Base-by-base conservation (phyloP, 441 rosid species). In the Pelargonium citronellum region DNA sequence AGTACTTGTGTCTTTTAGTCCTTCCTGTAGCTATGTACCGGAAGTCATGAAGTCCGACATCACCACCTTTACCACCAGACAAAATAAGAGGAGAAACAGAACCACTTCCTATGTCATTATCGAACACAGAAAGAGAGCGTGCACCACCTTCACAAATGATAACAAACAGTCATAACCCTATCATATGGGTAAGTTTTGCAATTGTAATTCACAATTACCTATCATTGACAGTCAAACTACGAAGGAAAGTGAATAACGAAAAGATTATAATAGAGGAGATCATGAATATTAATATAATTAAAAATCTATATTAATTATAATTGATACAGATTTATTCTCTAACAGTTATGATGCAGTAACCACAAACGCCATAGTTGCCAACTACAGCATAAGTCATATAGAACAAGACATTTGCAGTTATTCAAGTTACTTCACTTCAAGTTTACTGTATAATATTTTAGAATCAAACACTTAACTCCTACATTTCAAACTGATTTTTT, bases 21-120 rank as follows among this genome's bases (percentile, higher is more conserved):
- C 74, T 91, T 66, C 99, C 97, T 0, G 99, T 89, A 62, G 96
- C 97, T 55, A 94, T 87, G 80, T 82, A 94, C 9, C 98, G 93
- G 77, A 94, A 94, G 82, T 94, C 99, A 51, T 91, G 97, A 74
- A 91, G 86, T 69, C 94, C 97, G 71, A 94, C 84, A 76, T 90
- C 99, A 24, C 99, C 99, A 74, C 80, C 81, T 86, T 84, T 90
- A 67, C 99, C 99, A 74, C 99, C 99, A 27, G 95, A 90, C 68
- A 94, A 79, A 64, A 94, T 91, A 77, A 94, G 84, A 67, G 99
- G 98, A 73, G 98, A 94, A 73, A 90, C 76, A 22, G 97, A 90
- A 83, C 96, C 94, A 75, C 92, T 91, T 65, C 97, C 95, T 41
- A 90, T 84, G 82, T 90, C 87, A 70, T 89, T 91, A 82, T 91